phyloP scores from a whole-genome alignment of 768 basidiomycete genomes.

The Suillus subalutaceus region DNA sequence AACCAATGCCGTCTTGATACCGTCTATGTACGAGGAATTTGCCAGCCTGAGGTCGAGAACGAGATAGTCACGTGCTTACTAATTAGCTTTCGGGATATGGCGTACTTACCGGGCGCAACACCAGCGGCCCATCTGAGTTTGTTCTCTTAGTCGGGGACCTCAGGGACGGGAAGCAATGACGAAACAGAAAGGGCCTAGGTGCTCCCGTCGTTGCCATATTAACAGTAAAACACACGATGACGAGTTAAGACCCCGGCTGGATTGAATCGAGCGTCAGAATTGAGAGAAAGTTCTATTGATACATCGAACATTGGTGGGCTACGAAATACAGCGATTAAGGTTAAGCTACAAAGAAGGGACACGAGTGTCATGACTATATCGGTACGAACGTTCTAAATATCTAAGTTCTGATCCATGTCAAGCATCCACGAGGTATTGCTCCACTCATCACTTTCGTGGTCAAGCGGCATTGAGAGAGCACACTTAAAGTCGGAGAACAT shows the following conservation, averaged over 20 bases:
- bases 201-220: not conserved
- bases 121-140: too few species aligned
- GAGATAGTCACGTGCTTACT: too few species aligned
- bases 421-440: conserved; percentile 3
- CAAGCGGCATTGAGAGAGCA: conserved; percentile 1
- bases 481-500: not conserved
- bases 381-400: not conserved
- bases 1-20: too few species aligned
- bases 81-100: too few species aligned
- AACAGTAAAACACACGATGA: not conserved
- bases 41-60: too few species aligned
- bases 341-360: conserved; percentile 2
- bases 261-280: not conserved
- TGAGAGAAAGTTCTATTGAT: conserved; percentile 1
- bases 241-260: not conserved
- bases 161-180: not conserved
- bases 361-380: not conserved
- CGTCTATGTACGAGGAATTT: too few species aligned
- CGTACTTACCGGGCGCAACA: too few species aligned
- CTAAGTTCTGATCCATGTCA: not conserved
- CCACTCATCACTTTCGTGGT: not conserved
- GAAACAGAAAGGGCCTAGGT: not conserved
- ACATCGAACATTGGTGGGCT: not conserved
- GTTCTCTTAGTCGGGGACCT: not conserved
- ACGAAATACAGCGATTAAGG: not conserved